These are phyloP conservation scores for Cardamine occulta DNA, from an alignment of 345 rosid genomes.

Conservation along the genomic window DNA sequence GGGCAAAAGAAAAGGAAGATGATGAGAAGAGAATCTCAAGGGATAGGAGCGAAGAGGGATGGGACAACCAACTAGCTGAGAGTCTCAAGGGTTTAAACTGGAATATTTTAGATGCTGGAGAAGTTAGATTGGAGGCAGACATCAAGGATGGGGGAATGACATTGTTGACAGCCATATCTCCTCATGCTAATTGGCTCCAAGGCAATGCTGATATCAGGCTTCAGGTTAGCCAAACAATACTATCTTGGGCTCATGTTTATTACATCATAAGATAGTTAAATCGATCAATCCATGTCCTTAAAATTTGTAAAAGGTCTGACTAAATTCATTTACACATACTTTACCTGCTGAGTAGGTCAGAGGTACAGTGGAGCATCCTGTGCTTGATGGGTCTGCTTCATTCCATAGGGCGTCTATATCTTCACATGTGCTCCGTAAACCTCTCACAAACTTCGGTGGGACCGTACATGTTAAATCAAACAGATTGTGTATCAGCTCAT, in stretches of 20 bases:
- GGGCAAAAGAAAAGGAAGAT: conserved; percentile 72
- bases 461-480: conserved; percentile 86
- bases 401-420: conserved; percentile 89
- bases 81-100: conserved; percentile 85
- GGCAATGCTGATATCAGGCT: conserved; percentile 94
- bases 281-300: conserved; percentile 1
- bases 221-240: conserved; percentile 55
- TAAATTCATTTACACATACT: conserved; percentile 13
- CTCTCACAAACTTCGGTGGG: conserved; percentile 91
- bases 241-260: neutral
- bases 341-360: conserved; percentile 63
- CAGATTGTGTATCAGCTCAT: conserved; percentile 71
- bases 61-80: conserved; percentile 90
- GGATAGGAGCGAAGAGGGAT: conserved; percentile 83
- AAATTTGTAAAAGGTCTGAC: neutral
- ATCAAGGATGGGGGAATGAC: conserved; percentile 99
- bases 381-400: conserved; percentile 89
- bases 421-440: conserved; percentile 84
- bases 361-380: conserved; percentile 95
- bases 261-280: neutral
- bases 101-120: conserved; percentile 92
- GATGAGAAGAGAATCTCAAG: conserved; percentile 65
- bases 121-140: conserved; percentile 93
- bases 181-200: conserved; percentile 87
- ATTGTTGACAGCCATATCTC: conserved; percentile 90